Percentiles rank a stretch among this genome's conserved stretches.
Evolutionary conservation across 2,329 filamentous ascomycete genomes (phyloP).

Genomic region (Leptographium procerum): DNA sequence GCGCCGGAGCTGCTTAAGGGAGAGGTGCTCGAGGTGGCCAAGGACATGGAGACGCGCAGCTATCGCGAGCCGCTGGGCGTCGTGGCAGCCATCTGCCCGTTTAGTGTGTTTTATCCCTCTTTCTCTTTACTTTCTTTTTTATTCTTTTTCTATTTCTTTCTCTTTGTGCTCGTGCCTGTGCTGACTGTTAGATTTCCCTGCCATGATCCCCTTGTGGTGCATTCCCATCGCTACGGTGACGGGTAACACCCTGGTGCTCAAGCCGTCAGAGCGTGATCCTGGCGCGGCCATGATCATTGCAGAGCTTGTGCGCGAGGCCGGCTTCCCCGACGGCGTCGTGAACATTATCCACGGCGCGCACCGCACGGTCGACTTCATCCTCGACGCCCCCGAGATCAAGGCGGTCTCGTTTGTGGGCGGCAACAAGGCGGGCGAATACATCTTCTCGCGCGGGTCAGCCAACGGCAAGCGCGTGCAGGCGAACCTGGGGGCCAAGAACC

Average conservation of each 20-base stretch:
- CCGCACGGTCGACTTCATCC: constrained; percentile 73
- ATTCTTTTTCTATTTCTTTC: neutral
- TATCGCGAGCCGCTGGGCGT: constrained; percentile 76
- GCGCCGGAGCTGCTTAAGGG: constrained; percentile 75
- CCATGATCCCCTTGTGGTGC: constrained; percentile 88
- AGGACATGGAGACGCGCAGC: constrained; percentile 80
- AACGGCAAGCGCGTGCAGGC: constrained; percentile 84
- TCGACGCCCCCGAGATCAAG: constrained; percentile 77
- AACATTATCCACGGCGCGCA: constrained; percentile 76
- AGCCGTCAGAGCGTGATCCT: constrained; percentile 77
- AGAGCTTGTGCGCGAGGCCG: constrained; percentile 67
- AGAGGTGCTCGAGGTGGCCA: constrained; percentile 73
- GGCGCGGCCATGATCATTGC: constrained; percentile 78
- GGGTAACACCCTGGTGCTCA: constrained; percentile 74
- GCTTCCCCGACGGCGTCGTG: constrained; percentile 70
- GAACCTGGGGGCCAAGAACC: constrained; percentile 82
- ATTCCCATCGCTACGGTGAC: constrained; percentile 77
- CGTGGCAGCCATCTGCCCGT: constrained; percentile 75
- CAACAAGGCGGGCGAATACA: constrained; percentile 84
- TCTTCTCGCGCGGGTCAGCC: constrained; percentile 65
- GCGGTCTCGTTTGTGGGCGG: constrained; percentile 77
- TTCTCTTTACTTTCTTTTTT: neutral
- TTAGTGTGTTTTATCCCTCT: constrained; percentile 46
- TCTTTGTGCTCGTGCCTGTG: neutral
- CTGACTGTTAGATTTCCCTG: constrained; percentile 57